Percentiles rank a stretch among this genome's conserved stretches.
Conservation (phyloP, 495 filamentous ascomycete genomes). For the Xylaria cubensis region DNA sequence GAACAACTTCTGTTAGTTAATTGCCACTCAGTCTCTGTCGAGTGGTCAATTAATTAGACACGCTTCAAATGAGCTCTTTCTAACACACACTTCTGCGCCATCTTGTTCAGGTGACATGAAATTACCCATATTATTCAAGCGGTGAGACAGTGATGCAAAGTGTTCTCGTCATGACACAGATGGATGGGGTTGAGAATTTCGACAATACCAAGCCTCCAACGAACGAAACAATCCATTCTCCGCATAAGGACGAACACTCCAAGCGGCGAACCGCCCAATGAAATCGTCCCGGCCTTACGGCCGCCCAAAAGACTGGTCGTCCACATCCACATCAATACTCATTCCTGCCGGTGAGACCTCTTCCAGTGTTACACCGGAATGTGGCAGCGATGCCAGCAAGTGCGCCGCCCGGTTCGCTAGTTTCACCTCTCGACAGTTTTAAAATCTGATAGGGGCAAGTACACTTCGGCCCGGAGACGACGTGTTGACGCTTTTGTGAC, state of each 20-base stretch:
- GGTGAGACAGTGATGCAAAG: constrained; percentile 14
- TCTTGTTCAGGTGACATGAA: constrained; percentile 9
- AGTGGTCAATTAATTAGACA: neutral
- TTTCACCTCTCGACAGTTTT: constrained; percentile 24
- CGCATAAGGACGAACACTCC: constrained; percentile 11
- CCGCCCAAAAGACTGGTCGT: constrained; percentile 25
- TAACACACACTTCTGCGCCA: neutral
- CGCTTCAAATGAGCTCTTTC: constrained; percentile 3
- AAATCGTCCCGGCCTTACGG: neutral
- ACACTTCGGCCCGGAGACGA: constrained; percentile 36
- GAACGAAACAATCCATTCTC: constrained; percentile 22
- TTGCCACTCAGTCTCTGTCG: constrained; percentile 1
- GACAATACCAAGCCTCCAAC: constrained; percentile 15
- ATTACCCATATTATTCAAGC: constrained; percentile 4
- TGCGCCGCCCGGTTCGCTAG: constrained; percentile 35
- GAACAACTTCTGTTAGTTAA: neutral
- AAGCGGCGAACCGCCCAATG: constrained; percentile 16
- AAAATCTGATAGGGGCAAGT: constrained; percentile 30
- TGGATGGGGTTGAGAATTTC: neutral
- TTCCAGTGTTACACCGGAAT: constrained; percentile 38
- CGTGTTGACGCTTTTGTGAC: constrained; percentile 17
- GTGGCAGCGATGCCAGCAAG: constrained; percentile 32
- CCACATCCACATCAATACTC: constrained; percentile 23
- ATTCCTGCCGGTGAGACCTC: constrained; percentile 34
- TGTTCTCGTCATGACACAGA: constrained; percentile 1